phyloP scores from a whole-genome alignment of 257 asterid genomes.

The Ajuga chamaepitys region DNA sequence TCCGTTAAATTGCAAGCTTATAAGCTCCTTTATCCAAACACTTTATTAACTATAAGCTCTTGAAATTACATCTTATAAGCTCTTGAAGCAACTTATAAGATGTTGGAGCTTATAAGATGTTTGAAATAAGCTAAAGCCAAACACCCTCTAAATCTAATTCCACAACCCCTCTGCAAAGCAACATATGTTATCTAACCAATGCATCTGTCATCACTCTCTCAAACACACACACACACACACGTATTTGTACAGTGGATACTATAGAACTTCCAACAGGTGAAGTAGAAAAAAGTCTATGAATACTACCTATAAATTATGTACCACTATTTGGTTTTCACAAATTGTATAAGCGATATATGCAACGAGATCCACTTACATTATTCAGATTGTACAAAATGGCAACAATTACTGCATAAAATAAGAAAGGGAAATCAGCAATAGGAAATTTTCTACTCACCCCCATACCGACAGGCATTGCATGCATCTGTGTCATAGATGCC shows the following conservation, averaged over 20 bases:
- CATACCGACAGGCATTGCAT: conserved; percentile 73
- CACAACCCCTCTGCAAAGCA: too few relatives aligned
- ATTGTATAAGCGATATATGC: neutral
- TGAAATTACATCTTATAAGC: too few relatives aligned
- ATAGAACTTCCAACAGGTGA: neutral
- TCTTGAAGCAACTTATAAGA: too few relatives aligned
- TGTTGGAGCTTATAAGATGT: too few relatives aligned
- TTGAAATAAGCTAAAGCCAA: too few relatives aligned
- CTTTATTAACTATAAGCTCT: too few relatives aligned
- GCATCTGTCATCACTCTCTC: neutral
- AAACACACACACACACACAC: neutral
- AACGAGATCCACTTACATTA: neutral
- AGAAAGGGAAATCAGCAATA: conserved; percentile 3
- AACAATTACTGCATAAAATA: neutral
- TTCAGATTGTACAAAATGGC: neutral
- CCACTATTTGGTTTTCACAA: neutral
- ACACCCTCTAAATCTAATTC: too few relatives aligned
- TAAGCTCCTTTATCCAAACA: too few relatives aligned
- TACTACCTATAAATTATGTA: neutral
- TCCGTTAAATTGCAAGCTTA: too few relatives aligned
- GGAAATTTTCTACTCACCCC: conserved; percentile 56
- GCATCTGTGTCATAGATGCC: conserved; percentile 67
- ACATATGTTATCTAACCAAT: neutral
- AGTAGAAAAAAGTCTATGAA: neutral
- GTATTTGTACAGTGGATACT: neutral